phyloP scores from a whole-genome alignment of 2,329 filamentous ascomycete genomes.

The Phaeosphaeriaceae sp. region DNA sequence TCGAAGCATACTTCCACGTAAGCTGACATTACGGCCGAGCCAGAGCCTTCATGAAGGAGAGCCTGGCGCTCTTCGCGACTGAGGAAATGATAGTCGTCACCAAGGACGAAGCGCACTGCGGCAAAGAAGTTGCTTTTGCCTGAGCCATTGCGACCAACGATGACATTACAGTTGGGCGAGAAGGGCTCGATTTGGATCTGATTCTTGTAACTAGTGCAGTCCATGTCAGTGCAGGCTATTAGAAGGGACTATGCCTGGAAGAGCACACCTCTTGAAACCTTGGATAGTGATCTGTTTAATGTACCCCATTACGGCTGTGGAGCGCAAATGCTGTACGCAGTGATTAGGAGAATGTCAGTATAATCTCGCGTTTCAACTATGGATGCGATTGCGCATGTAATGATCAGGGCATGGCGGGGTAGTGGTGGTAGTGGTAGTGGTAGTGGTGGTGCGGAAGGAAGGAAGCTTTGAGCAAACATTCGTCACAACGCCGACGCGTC shows the following conservation, averaged over 20 bases:
- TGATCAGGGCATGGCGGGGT: constrained; percentile 27
- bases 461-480: too few relatives aligned
- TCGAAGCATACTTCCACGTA: constrained; percentile 99
- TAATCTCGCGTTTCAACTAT: background rate
- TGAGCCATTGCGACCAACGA: constrained; percentile 98
- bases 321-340: constrained; percentile 14
- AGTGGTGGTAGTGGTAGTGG: constrained; percentile 11
- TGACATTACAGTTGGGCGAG: constrained; percentile 96
- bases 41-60: constrained; percentile 96
- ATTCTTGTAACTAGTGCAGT: constrained; percentile 84
- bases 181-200: constrained; percentile 99
- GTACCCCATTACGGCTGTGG: constrained; percentile 58
- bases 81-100: constrained; percentile 96
- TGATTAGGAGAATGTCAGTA: background rate
- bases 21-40: constrained; percentile 98
- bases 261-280: constrained; percentile 91
- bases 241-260: background rate
- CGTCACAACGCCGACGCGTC: constrained; percentile 31
- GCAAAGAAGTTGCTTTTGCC: constrained; percentile 99
- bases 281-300: constrained; percentile 99
- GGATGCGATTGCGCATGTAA: constrained; percentile 17
- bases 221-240: constrained; percentile 9
- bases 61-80: constrained; percentile 94
- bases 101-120: constrained; percentile 96
- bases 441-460: constrained; percentile 7